These are phyloP conservation scores for Citropsis articulata DNA, from an alignment of 345 rosid species.

Conservation along the genomic window DNA sequence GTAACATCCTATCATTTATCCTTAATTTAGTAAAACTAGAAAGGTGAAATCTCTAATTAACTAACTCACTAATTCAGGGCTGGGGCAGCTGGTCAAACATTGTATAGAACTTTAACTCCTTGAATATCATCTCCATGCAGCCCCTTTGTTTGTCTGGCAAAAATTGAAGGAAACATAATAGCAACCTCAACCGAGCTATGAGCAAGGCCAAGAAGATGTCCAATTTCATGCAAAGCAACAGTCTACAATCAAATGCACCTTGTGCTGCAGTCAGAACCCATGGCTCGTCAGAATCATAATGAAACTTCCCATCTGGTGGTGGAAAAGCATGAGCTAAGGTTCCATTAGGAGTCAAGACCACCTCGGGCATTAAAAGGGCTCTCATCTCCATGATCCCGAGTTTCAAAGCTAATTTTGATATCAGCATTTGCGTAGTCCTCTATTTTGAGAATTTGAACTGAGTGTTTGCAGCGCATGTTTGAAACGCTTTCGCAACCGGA, in stretches of 20 bases:
- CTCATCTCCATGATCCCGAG: constrained; percentile 20
- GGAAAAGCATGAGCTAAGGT: too few relatives aligned
- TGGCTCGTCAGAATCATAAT: too few relatives aligned
- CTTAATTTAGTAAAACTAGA: too few relatives aligned
- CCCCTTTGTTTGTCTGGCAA: constrained; percentile 18
- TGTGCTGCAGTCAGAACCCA: too few relatives aligned
- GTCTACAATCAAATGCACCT: too few relatives aligned
- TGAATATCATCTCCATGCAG: constrained; percentile 25
- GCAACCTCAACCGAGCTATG: constrained; percentile 29
- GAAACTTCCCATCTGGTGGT: too few relatives aligned
- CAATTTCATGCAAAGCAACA: background rate
- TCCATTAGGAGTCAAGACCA: too few relatives aligned
- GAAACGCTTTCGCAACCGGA: constrained; percentile 21
- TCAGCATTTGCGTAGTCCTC: background rate
- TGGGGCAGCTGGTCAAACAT: background rate
- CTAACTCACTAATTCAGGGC: too few relatives aligned
- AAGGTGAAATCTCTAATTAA: too few relatives aligned
- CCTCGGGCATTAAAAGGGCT: background rate
- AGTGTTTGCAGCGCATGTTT: constrained; percentile 20
- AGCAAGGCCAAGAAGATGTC: constrained; percentile 36
- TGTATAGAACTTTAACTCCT: constrained; percentile 28
- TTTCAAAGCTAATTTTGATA: constrained; percentile 21
- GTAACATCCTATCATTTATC: too few relatives aligned
- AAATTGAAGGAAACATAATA: constrained; percentile 28
- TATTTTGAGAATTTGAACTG: constrained; percentile 21